phyloP scores from a whole-genome alignment of 768 basidiomycete species.

The Boletus pseudo-olivaceus region DNA sequence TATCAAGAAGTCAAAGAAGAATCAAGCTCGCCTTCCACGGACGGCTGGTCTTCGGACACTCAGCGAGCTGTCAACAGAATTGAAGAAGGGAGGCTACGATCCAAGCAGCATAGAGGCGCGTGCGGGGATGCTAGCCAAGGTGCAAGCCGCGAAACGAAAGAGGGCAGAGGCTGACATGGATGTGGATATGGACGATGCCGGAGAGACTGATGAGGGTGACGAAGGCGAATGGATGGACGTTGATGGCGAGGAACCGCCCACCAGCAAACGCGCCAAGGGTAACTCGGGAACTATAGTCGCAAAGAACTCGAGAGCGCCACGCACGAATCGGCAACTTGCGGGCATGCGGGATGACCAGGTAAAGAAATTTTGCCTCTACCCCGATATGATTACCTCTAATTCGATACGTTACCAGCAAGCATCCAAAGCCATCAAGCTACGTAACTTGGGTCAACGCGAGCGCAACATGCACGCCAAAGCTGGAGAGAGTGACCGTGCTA shows the following conservation, averaged over 20 bases:
- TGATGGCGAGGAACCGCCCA: constrained; percentile 47
- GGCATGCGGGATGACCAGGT: constrained; percentile 79
- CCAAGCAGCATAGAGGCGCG: constrained; percentile 85
- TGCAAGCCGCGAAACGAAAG: constrained; percentile 62
- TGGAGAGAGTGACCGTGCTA: constrained; percentile 83
- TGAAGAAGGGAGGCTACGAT: constrained; percentile 88
- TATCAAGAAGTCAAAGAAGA: constrained; percentile 85
- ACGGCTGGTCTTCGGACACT: constrained; percentile 66
- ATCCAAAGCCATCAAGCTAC: constrained; percentile 73
- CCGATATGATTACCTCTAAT: background rate
- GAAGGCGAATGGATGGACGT: constrained; percentile 55
- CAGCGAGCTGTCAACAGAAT: constrained; percentile 69
- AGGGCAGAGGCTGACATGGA: constrained; percentile 49
- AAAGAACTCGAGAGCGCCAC: constrained; percentile 54
- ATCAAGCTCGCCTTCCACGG: constrained; percentile 73
- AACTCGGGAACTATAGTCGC: constrained; percentile 55
- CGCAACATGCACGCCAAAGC: constrained; percentile 89
- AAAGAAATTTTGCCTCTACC: background rate
- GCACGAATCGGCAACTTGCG: constrained; percentile 68
- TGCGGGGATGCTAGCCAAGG: constrained; percentile 78
- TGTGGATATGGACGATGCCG: constrained; percentile 56
- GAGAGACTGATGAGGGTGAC: constrained; percentile 33
- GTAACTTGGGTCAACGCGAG: constrained; percentile 81
- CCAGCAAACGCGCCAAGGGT: constrained; percentile 59
- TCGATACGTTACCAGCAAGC: constrained; percentile 55